Percentiles rank a stretch among this genome's conserved stretches.
Evolutionary conservation across 108 stramenopile genomes (phyloP).

Genomic region (Skeletonema potamos): DNA sequence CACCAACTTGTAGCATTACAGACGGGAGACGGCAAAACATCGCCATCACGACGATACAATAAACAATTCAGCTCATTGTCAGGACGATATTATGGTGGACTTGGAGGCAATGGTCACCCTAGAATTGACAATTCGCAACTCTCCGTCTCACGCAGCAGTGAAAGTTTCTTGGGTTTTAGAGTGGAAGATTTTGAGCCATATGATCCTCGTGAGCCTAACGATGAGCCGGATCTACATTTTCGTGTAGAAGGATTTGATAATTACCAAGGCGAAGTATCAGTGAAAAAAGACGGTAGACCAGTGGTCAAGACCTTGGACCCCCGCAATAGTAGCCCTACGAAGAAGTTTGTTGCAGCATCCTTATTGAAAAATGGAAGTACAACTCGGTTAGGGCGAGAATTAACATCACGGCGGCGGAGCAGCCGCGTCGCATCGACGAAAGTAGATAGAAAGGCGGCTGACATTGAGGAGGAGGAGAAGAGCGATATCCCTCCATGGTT

Average conservation of each 20-base stretch:
- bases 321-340: slow-evolving; percentile 6
- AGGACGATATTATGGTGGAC: slow-evolving; percentile 1
- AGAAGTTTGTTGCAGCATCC: slow-evolving; percentile 14
- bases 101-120: background rate
- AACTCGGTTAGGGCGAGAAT: background rate
- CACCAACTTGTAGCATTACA: too few relatives aligned
- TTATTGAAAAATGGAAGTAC: slow-evolving; percentile 12
- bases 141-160: slow-evolving; percentile 15
- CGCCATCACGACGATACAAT: background rate
- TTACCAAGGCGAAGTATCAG: slow-evolving; percentile 4
- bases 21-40: background rate
- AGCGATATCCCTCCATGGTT: slow-evolving; percentile 49
- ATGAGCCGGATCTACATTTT: slow-evolving; percentile 13
- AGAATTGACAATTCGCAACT: background rate
- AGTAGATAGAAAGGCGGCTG: background rate
- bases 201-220: background rate
- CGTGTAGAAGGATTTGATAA: slow-evolving; percentile 16
- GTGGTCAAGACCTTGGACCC: slow-evolving; percentile 12
- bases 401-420: background rate
- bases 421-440: background rate
- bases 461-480: slow-evolving; percentile 10
- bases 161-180: slow-evolving; percentile 7
- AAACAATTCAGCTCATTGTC: slow-evolving; percentile 6
- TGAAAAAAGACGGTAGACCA: background rate
- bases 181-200: slow-evolving; percentile 28